Evolutionary conservation across 1,284 basidiomycete genomes (phyloP).

Genomic region (Ceratobasidium sp.): DNA sequence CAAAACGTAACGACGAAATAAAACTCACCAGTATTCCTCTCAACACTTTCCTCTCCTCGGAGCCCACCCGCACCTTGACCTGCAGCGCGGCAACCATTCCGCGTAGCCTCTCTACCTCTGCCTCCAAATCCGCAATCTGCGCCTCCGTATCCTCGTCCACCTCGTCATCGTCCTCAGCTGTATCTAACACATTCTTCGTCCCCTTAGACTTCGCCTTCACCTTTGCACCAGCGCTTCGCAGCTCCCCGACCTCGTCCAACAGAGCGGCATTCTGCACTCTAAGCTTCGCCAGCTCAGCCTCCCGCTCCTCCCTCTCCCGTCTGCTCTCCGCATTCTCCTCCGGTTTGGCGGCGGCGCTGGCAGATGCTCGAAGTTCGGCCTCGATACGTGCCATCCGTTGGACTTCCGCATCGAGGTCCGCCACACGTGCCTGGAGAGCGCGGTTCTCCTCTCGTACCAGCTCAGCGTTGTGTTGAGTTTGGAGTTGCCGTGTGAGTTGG

Average conservation of each 20-base stretch:
- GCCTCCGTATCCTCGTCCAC: constrained; percentile 59
- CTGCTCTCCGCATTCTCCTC: constrained; percentile 64
- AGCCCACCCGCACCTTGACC: constrained; percentile 62
- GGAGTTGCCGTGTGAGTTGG: constrained; percentile 42
- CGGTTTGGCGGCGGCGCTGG: neutral
- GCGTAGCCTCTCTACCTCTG: constrained; percentile 58
- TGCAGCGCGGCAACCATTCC: constrained; percentile 62
- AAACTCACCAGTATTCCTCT: constrained; percentile 71
- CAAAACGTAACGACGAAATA: neutral
- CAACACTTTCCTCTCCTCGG: constrained; percentile 72
- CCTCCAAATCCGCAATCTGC: constrained; percentile 58
- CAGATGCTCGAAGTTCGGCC: constrained; percentile 24
- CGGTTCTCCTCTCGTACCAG: constrained; percentile 81
- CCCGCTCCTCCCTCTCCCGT: constrained; percentile 66
- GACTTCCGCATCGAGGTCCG: constrained; percentile 30
- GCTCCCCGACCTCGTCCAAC: constrained; percentile 64
- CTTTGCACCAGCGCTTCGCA: constrained; percentile 54
- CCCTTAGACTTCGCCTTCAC: constrained; percentile 62
- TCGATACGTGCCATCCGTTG: constrained; percentile 38
- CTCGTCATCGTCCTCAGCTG: constrained; percentile 66
- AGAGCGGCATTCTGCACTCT: constrained; percentile 73
- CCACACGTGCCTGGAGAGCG: constrained; percentile 57
- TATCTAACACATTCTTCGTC: constrained; percentile 71
- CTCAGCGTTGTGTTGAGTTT: constrained; percentile 62
- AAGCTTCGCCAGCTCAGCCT: constrained; percentile 68